Percentiles rank a stretch among this genome's conserved stretches.
Conservation (phyloP, 2,329 filamentous ascomycete species). For the Pseudocercospora musae region DNA sequence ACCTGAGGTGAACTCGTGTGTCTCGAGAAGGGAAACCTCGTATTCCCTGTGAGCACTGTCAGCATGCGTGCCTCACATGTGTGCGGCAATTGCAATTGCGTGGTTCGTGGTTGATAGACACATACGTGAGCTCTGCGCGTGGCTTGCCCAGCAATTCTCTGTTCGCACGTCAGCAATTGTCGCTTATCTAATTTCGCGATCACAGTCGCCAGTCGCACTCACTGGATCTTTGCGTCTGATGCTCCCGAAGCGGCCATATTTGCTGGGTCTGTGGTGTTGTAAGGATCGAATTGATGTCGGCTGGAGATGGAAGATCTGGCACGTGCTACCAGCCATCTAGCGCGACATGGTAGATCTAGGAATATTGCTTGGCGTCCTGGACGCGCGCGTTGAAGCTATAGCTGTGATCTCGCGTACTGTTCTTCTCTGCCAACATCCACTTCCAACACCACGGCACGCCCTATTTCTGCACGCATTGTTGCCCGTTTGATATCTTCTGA, state of each 20-base stretch:
- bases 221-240: conserved; percentile 19
- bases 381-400: not conserved
- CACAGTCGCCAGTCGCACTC: not conserved
- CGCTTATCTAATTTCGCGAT: not conserved
- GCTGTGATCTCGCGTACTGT: not conserved
- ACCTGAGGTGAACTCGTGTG: conserved; percentile 75
- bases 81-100: not conserved
- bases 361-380: not conserved
- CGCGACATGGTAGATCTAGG: too few species aligned
- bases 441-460: not conserved
- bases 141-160: conserved; percentile 82
- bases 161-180: conserved; percentile 40
- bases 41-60: conserved; percentile 65
- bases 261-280: conserved; percentile 13
- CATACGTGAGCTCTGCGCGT: conserved; percentile 86
- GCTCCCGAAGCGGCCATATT: conserved; percentile 8
- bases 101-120: conserved; percentile 28
- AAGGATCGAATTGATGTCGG: not conserved
- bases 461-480: not conserved
- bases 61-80: not conserved
- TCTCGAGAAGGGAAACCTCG: conserved; percentile 77
- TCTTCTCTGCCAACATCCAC: not conserved
- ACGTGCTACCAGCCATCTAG: not conserved
- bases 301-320: too few species aligned
- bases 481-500: not conserved